Conservation (phyloP, 2,329 filamentous ascomycete species). For the Verruconis gallopava region DNA sequence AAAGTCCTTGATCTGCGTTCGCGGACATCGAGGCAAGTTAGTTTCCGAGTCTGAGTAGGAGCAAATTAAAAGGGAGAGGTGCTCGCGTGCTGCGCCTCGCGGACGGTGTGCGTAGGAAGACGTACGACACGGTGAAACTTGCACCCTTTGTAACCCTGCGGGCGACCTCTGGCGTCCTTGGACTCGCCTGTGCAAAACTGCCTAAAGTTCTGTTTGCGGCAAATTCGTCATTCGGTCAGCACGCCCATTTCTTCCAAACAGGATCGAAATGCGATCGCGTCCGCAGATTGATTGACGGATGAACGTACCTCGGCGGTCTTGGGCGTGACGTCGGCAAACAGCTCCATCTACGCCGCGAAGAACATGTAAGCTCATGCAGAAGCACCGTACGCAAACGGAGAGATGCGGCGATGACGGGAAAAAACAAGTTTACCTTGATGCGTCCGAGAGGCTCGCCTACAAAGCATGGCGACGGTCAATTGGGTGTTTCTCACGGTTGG, state of each 20-base stretch:
- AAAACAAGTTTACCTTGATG: conserved; percentile 39
- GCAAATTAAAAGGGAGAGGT: background rate
- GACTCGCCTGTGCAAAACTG: conserved; percentile 84
- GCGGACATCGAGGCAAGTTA: background rate
- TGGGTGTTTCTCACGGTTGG: no score
- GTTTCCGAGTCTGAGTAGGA: background rate
- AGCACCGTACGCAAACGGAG: no score
- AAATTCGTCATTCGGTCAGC: no score
- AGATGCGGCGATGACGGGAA: background rate
- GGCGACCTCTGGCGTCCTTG: conserved; percentile 61
- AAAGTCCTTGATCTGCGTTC: conserved; percentile 70
- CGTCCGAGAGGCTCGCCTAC: conserved; percentile 74
- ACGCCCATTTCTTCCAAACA: no score
- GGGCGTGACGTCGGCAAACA: conserved; percentile 74
- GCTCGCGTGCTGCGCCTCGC: background rate
- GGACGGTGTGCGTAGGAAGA: conserved; percentile 14
- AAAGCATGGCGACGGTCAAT: no score
- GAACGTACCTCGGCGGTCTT: conserved; percentile 93
- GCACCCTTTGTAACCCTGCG: conserved; percentile 87
- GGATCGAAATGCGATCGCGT: background rate
- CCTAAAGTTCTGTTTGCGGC: background rate
- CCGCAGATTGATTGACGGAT: conserved; percentile 35
- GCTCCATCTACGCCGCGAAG: conserved; percentile 59
- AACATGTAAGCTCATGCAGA: no score
- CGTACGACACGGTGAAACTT: conserved; percentile 88